phyloP scores from a whole-genome alignment of 805 yeast species.

The Danielia reshetovae region DNA sequence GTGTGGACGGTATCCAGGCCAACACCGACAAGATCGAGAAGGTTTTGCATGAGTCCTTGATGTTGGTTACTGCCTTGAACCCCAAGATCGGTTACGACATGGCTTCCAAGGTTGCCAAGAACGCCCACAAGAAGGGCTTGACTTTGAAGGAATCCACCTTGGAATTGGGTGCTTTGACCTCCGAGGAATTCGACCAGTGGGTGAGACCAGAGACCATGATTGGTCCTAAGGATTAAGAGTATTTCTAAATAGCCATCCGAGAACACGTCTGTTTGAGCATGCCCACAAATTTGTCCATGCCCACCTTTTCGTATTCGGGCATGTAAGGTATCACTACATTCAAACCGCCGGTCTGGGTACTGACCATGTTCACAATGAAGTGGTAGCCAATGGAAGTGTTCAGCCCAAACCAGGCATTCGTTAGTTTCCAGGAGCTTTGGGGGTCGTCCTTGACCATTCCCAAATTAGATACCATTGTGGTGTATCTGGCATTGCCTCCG shows the following conservation, averaged over 20 bases:
- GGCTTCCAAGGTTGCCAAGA: slow-evolving; percentile 97
- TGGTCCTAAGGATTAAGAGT: slow-evolving; percentile 71
- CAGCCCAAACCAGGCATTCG: slow-evolving; percentile 10
- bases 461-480: slow-evolving; percentile 9
- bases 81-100: slow-evolving; percentile 98
- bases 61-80: slow-evolving; percentile 98
- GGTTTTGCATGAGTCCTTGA: slow-evolving; percentile 87
- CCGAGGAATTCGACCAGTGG: slow-evolving; percentile 91
- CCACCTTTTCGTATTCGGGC: slow-evolving; percentile 5
- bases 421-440: not conserved
- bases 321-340: slow-evolving; percentile 7
- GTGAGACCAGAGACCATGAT: slow-evolving; percentile 98
- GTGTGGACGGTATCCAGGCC: slow-evolving; percentile 93
- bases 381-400: slow-evolving; percentile 6
- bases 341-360: slow-evolving; percentile 8
- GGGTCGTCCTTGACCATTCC: slow-evolving; percentile 7
- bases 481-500: slow-evolving; percentile 3
- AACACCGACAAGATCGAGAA: slow-evolving; percentile 83
- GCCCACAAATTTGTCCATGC: slow-evolving; percentile 8
- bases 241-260: not conserved
- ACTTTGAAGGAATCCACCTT: slow-evolving; percentile 93
- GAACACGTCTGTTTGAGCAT: slow-evolving; percentile 2
- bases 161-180: slow-evolving; percentile 79
- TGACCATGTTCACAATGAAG: slow-evolving; percentile 10
- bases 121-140: slow-evolving; percentile 96